Conservation (phyloP, 768 basidiomycete species). For the Mycena haematopus region DNA sequence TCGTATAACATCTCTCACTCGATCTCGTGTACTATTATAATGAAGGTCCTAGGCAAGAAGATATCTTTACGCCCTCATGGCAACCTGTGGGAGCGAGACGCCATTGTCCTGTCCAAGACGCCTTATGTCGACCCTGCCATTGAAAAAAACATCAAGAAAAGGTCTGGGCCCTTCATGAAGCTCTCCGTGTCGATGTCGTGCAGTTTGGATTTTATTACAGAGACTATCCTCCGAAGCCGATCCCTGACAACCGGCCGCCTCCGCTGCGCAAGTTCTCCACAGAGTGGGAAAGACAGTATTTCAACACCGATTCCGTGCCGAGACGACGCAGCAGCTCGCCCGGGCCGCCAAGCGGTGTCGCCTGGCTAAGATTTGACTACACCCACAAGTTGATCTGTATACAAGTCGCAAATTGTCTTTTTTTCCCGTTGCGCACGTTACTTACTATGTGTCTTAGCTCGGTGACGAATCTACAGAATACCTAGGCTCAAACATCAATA, state of each 20-base stretch:
- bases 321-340: conserved; percentile 19
- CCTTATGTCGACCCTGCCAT: conserved; percentile 61
- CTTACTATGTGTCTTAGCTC: conserved; percentile 49
- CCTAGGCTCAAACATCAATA: conserved; percentile 55
- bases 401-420: conserved; percentile 46
- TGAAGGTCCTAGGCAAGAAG: background rate
- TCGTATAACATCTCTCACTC: background rate
- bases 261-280: conserved; percentile 64
- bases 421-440: background rate
- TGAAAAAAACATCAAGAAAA: conserved; percentile 54
- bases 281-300: conserved; percentile 69
- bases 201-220: conserved; percentile 73
- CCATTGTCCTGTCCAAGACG: conserved; percentile 55
- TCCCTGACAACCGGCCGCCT: conserved; percentile 35
- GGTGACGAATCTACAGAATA: conserved; percentile 61
- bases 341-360: conserved; percentile 42
- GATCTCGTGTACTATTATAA: background rate
- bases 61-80: background rate
- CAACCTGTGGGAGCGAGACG: conserved; percentile 2
- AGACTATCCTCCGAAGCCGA: conserved; percentile 37
- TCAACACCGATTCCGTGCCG: conserved; percentile 32
- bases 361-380: conserved; percentile 67
- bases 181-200: conserved; percentile 62
- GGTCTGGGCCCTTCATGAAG: conserved; percentile 49
- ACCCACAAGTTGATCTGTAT: conserved; percentile 71